Evolutionary conservation across 2,329 filamentous ascomycete species (phyloP).

Genomic region (Drechslera avenae): DNA sequence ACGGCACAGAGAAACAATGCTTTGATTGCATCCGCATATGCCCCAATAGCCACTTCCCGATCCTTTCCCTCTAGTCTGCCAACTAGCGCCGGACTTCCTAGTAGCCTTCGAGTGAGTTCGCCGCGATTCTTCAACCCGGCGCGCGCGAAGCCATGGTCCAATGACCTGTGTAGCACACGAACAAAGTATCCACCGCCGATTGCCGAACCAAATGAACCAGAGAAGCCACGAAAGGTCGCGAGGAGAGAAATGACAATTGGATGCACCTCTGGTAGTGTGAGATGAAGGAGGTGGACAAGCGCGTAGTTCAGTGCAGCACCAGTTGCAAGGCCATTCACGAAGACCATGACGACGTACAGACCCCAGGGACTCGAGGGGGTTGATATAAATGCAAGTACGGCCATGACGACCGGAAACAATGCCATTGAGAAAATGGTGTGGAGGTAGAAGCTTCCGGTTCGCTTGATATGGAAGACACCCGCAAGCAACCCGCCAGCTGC

Average conservation of each 20-base stretch:
- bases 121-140: constrained; percentile 47
- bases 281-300: constrained; percentile 76
- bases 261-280: constrained; percentile 69
- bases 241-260: constrained; percentile 78
- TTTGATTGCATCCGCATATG: constrained; percentile 61
- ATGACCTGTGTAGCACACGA: constrained; percentile 61
- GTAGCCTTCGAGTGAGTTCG: constrained; percentile 58
- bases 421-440: constrained; percentile 65
- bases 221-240: constrained; percentile 80
- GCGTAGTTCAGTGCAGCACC: constrained; percentile 81
- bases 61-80: constrained; percentile 56
- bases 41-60: constrained; percentile 56
- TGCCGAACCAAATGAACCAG: constrained; percentile 78
- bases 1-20: constrained; percentile 60
- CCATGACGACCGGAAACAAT: constrained; percentile 66
- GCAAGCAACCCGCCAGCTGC: constrained; percentile 73
- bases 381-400: constrained; percentile 62
- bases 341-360: constrained; percentile 65
- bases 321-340: constrained; percentile 73
- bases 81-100: constrained; percentile 65
- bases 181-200: constrained; percentile 79
- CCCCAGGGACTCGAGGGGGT: constrained; percentile 57
- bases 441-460: constrained; percentile 73
- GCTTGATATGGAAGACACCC: constrained; percentile 76
- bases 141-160: constrained; percentile 63